Conservation (phyloP, 2,329 filamentous ascomycete genomes). For the Diaporthe vaccinii region DNA sequence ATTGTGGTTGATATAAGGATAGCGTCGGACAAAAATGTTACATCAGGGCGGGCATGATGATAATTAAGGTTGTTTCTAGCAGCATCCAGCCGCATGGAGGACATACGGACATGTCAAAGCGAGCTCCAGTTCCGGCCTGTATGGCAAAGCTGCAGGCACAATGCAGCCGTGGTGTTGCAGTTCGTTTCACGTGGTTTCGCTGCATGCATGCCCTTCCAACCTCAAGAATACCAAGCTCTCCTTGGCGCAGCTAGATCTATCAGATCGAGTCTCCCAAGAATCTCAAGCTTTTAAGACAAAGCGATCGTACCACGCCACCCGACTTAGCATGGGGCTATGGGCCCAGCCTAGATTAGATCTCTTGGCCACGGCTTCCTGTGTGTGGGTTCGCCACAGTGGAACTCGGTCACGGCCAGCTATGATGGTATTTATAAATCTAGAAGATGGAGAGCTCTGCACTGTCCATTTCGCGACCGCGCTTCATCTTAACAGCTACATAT, state of each 20-base stretch:
- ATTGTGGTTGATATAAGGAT: no score
- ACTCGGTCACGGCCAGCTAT: no score
- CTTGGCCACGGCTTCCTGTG: neutral
- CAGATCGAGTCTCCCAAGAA: neutral
- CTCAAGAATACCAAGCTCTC: slow-evolving; percentile 11
- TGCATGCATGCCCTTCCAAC: neutral
- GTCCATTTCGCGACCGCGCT: no score
- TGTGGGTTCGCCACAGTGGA: neutral
- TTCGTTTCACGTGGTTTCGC: neutral
- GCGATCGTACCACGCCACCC: neutral
- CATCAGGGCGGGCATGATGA: no score
- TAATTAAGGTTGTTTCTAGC: no score
- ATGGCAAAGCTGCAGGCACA: neutral
- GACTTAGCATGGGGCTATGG: neutral
- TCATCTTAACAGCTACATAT: neutral
- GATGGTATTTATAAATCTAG: neutral
- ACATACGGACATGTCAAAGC: neutral
- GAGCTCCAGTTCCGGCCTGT: no score
- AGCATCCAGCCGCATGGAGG: no score
- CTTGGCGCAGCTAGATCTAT: slow-evolving; percentile 19
- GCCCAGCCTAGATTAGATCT: neutral
- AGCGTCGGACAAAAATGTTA: no score
- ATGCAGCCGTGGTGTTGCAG: neutral
- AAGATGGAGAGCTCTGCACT: neutral
- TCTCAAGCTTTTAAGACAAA: slow-evolving; percentile 4